Evolutionary conservation across 2,329 filamentous ascomycete species (phyloP).

Genomic region (Alternaria panax): DNA sequence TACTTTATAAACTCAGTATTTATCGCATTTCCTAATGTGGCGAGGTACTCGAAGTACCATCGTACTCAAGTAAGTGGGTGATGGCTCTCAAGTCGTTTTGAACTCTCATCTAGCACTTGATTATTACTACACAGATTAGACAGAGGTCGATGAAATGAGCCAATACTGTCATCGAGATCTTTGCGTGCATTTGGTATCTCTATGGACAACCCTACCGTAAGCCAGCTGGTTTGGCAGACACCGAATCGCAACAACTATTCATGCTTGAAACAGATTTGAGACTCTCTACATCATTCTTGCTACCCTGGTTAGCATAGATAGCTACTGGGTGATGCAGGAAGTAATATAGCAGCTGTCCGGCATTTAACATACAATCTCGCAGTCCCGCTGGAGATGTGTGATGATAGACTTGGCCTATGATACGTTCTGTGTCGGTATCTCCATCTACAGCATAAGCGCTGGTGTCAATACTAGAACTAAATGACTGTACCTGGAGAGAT

Average conservation of each 20-base stretch:
- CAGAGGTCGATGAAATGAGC: background rate
- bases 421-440: background rate
- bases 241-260: background rate
- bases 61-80: background rate
- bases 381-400: background rate
- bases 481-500: background rate
- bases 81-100: background rate
- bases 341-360: background rate
- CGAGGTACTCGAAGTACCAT: no score
- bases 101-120: background rate
- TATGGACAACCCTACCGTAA: background rate
- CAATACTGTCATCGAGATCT: background rate
- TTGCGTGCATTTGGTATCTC: background rate
- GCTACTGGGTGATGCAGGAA: background rate
- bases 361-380: background rate
- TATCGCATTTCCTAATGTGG: no score
- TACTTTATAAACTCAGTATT: no score
- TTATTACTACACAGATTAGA: background rate
- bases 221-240: no score
- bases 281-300: background rate
- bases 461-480: background rate
- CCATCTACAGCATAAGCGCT: background rate
- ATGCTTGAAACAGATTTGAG: background rate
- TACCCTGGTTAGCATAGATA: background rate
- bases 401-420: background rate